A percentile compares a stretch with the other conserved stretches of the same genome.
Evolutionary conservation across 2,329 filamentous ascomycete genomes (phyloP).

Genomic region (Ophiostoma sp.): DNA sequence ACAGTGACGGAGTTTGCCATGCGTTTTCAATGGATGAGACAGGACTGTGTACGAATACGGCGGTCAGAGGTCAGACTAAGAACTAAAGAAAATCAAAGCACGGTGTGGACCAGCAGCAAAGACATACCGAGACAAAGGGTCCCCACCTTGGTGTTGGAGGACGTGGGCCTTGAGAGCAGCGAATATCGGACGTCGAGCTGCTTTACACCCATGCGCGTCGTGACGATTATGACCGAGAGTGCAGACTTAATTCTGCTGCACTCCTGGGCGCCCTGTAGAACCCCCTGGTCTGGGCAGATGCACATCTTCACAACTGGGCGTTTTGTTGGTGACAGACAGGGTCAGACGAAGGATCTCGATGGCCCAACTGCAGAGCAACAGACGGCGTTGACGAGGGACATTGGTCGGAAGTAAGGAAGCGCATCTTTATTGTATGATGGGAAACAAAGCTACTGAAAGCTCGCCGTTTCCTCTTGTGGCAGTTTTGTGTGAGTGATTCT

Average conservation of each 20-base stretch:
- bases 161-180: not conserved
- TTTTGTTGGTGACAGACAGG: not conserved
- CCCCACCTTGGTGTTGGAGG: no score
- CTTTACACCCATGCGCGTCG: not conserved
- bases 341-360: not conserved
- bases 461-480: no score
- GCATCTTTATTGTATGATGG: not conserved
- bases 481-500: not conserved
- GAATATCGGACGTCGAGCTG: slow-evolving; percentile 5
- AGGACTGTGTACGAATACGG: not conserved
- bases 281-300: not conserved
- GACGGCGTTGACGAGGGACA: not conserved
- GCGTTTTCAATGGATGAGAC: not conserved
- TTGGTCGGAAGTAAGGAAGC: not conserved
- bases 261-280: not conserved
- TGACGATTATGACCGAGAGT: slow-evolving; percentile 1
- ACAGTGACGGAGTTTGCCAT: not conserved
- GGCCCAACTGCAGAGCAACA: not conserved
- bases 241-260: not conserved
- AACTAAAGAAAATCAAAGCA: not conserved
- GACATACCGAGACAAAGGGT: not conserved
- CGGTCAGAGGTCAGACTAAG: not conserved
- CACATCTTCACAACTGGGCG: not conserved
- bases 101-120: not conserved
- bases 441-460: not conserved